phyloP scores from a whole-genome alignment of 768 basidiomycete genomes.

The Mycena pura region DNA sequence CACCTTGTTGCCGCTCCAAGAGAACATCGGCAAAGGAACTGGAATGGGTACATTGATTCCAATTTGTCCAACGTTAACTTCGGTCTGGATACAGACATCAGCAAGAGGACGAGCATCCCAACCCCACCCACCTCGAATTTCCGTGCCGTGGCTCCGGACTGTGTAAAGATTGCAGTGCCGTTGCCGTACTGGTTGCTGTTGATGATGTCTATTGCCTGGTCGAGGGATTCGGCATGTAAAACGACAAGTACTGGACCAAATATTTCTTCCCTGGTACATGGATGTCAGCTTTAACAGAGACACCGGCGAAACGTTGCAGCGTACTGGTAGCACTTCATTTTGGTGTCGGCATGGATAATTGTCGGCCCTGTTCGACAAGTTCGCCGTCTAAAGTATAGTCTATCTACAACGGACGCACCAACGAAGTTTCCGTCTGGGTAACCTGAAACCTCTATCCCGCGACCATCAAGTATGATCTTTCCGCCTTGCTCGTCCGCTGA shows the following conservation, averaged over 20 bases:
- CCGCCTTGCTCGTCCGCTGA: constrained; percentile 85
- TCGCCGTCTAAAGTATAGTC: not conserved
- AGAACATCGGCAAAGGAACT: constrained; percentile 92
- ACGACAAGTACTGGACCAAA: constrained; percentile 91
- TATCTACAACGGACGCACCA: constrained; percentile 34
- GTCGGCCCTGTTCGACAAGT: constrained; percentile 62
- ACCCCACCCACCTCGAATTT: constrained; percentile 63
- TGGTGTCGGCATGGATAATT: constrained; percentile 80
- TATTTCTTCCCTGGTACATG: constrained; percentile 91
- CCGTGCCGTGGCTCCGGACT: constrained; percentile 93
- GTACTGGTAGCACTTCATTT: constrained; percentile 89
- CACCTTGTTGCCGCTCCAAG: constrained; percentile 94
- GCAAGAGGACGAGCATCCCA: not conserved
- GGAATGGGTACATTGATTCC: constrained; percentile 94
- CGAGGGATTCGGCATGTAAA: constrained; percentile 80
- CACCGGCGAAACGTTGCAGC: constrained; percentile 29
- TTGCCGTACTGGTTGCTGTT: constrained; percentile 93
- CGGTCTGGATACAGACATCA: constrained; percentile 47
- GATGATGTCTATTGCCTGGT: constrained; percentile 89
- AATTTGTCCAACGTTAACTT: constrained; percentile 90
- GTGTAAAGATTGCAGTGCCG: constrained; percentile 95
- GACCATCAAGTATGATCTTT: constrained; percentile 85
- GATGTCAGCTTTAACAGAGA: constrained; percentile 1
- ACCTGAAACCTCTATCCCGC: constrained; percentile 66
- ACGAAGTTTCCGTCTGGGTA: constrained; percentile 94